Evolutionary conservation across 345 rosid species (phyloP), one percentile per base, ranked within the genome.

Genomic region (Populus pruinosa): DNA sequence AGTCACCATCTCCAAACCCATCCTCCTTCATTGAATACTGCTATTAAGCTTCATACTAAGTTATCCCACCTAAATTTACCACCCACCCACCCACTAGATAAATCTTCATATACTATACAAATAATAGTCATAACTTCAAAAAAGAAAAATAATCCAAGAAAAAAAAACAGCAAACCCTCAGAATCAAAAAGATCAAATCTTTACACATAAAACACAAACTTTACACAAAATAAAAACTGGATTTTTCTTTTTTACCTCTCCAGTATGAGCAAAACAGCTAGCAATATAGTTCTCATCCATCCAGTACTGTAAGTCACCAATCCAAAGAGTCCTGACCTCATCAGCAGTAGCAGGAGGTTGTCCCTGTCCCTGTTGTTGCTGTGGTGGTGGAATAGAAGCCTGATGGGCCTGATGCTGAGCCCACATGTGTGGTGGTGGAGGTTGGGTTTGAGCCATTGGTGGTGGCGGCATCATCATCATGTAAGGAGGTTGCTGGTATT

Each of bases 251-350:
- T 23, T 41, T 64, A 83, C 96, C 91, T 92, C 97, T 68, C 93
- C 93, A 21, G 88, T 88, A 44, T 85, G 87, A 68, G 92, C 85
- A 72, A 94, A 92, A 72, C 93, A 90, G 73, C 72, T 62, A 47
- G 47, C 65, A 55, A 94, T 75, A 82, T 89, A 94, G 74, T 9
- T 80, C 85, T 94, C 98, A 76, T 94, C 97, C 98, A 94, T 92
- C 97, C 97, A 94, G 84, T 90, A 90, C 91, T 91, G 94, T 82
- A 94, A 88, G 76, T 94, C 96, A 1, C 98, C 98, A 87, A 94
- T 92, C 98, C 98, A 94, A 65, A 94, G 91, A 59, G 98, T 94
- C 74, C 97, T 92, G 81, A 91, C 87, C 88, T 94, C 98, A 10
- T 93, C 97, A 16, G 86, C 79, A 47, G 78, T 81, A 59, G 66